phyloP scores from a whole-genome alignment of 106 monocot genomes.

The Phalaenopsis equestris region DNA sequence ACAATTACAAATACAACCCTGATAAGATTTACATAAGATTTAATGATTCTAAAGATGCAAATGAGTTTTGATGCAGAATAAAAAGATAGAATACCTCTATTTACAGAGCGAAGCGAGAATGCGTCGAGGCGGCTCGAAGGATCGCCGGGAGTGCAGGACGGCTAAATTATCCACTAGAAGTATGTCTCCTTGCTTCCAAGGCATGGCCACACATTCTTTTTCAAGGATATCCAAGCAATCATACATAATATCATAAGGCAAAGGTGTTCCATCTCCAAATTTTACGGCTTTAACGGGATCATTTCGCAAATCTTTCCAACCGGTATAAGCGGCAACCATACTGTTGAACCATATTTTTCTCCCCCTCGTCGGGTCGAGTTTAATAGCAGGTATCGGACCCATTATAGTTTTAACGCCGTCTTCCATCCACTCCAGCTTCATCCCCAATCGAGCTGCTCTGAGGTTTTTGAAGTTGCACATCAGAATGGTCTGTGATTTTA shows the following conservation, averaged over 20 bases:
- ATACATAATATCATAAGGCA: conserved; percentile 59
- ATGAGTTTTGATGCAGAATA: background rate
- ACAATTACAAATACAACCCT: background rate
- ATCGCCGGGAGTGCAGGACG: conserved; percentile 64
- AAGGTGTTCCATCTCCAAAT: conserved; percentile 64
- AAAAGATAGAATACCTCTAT: conserved; percentile 11
- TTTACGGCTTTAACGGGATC: conserved; percentile 56
- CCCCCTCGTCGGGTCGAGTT: conserved; percentile 40
- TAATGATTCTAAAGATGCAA: background rate
- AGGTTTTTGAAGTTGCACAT: background rate
- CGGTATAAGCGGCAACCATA: conserved; percentile 79
- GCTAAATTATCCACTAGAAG: conserved; percentile 78
- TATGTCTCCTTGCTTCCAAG: conserved; percentile 80
- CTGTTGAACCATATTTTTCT: conserved; percentile 88
- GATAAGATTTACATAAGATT: background rate
- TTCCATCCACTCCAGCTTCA: conserved; percentile 80
- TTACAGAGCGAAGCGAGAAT: conserved; percentile 77
- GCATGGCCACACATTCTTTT: conserved; percentile 67
- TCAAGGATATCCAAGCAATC: conserved; percentile 64
- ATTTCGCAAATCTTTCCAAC: conserved; percentile 70
- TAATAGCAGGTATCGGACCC: conserved; percentile 70
- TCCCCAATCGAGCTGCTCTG: conserved; percentile 65
- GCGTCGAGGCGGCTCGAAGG: conserved; percentile 76
- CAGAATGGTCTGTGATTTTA: background rate
- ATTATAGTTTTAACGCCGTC: conserved; percentile 73